Base-by-base conservation (phyloP, 1,284 basidiomycete species). In the Schizophyllum commune region DNA sequence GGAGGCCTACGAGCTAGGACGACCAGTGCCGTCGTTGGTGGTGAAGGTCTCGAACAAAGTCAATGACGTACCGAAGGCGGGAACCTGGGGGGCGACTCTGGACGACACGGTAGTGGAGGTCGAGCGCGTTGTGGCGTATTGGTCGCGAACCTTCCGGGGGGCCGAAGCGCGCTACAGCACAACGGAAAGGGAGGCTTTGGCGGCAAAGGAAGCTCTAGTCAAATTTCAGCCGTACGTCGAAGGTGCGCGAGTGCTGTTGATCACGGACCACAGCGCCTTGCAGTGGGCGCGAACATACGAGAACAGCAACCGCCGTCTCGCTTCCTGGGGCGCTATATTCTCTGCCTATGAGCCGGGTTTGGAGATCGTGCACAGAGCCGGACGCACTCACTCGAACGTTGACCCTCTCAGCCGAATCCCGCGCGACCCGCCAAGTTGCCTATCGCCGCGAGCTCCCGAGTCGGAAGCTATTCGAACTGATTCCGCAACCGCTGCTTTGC, bases 121-220 rank as follows among this genome's bases (percentile, higher is more conserved):
- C 3, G 71, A 75, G 56, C 57, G 68, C 13, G 71, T 74, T 0
- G 68, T 73, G 2, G 66, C 64, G 5, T 75, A 74, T 60, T 75
- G 72, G 72, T 68, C 63, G 5, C 55, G 70, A 27, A 64, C 63
- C 61, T 61, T 61, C 63, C 60, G 51, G 61, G 63, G 60, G 60
- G 60, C 56, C 57, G 55, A 62, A 61, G 58, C 60, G 56, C 8
- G 52, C 17, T 54, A 54, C n/a, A 54, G 52, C 52, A 54, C 52
- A 8, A 54, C 52, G 7, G 52, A 54, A 22, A 6, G 52, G 6
- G 52, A 54, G 21, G 52, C 52, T 6, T n/a, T 54, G 6, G 52
- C 52, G n/a, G 52, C 52, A 6, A 54, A 54, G 52, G 52, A 54
- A n/a, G 52, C n/a, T 22, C 21, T 54, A 6, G 61, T 59, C 34